These are phyloP conservation scores for Xerocomellus dryophilus DNA, from an alignment of 768 basidiomycete species.

Conservation along the genomic window DNA sequence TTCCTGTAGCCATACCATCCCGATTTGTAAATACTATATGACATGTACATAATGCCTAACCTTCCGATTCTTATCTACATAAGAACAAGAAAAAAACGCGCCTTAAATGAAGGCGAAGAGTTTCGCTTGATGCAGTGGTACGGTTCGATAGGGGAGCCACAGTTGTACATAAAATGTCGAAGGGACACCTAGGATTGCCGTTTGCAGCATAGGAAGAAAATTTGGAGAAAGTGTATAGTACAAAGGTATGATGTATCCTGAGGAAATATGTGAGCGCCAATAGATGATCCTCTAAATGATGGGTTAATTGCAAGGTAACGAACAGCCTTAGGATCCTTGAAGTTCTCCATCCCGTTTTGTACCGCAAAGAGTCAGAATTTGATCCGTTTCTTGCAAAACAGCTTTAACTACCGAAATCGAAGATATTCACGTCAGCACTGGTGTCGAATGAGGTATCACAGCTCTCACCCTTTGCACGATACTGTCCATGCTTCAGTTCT, in stretches of 20 bases:
- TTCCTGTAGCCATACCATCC: background rate
- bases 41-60: background rate
- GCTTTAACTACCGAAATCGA: conserved; percentile 33
- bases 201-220: background rate
- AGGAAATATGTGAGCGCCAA: background rate
- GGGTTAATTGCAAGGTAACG: background rate
- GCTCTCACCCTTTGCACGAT: conserved; percentile 40
- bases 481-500: conserved; percentile 40
- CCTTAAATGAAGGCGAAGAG: background rate
- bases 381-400: conserved; percentile 44
- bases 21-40: background rate
- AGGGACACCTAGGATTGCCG: background rate
- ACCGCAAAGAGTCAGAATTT: conserved; percentile 43
- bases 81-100: background rate
- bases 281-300: background rate
- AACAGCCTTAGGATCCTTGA: background rate
- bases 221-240: background rate
- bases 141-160: background rate
- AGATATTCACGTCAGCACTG: conserved; percentile 6
- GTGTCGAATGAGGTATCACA: background rate
- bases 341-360: conserved; percentile 39
- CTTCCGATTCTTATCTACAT: background rate
- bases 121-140: background rate
- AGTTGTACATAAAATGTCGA: background rate
- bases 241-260: background rate